Evolutionary conservation across 495 filamentous ascomycete genomes (phyloP), one percentile per base, ranked within the genome.

Genomic region (Xylaria scruposa): DNA sequence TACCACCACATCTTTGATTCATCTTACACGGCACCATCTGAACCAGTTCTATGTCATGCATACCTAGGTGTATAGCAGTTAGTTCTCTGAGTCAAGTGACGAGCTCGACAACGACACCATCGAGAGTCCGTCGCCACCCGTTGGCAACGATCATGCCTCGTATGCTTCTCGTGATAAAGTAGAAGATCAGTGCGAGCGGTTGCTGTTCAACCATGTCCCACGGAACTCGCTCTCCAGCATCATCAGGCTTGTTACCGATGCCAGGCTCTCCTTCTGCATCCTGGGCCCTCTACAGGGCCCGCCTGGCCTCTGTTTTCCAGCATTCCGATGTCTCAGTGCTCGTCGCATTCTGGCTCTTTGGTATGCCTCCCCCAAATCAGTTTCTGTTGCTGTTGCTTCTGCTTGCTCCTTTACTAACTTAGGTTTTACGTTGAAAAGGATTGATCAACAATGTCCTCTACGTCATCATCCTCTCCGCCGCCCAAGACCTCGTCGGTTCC

Each of bases 381-480:
- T 36, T 53, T 54, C 47, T 62, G 47, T 21, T 44, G 51, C 59
- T 42, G 29, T 31, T 31, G 29, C 29, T 31, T 31, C 3, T 31
- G 29, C 29, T 31, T 31, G 33, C 51, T 19, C 24, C 47, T 15
- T 62, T 31, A n/a, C 63, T 51, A 44, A 36, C 56, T 21, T 66
- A 15, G 9, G n/a, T 0, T 17, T 19, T 60, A 44, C 49, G 74
- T 3, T 31, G 38, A 24, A 38, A 72, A 98, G 95, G 96, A 67
- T 85, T 97, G 7, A 93, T 99, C 79, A 99, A 99, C 82, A 98
- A 98, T 83, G 92, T 99, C 77, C 92, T 97, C 81, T 99, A 98
- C 79, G 95, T 99, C 42, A 92, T 99, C 79, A 93, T 99, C 80
- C 90, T 99, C 74, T 94, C 94, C 17, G 92, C 96, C n/a, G 95